Conservation (phyloP, 2,329 filamentous ascomycete species). For the Sporothrix dimorphospora region DNA sequence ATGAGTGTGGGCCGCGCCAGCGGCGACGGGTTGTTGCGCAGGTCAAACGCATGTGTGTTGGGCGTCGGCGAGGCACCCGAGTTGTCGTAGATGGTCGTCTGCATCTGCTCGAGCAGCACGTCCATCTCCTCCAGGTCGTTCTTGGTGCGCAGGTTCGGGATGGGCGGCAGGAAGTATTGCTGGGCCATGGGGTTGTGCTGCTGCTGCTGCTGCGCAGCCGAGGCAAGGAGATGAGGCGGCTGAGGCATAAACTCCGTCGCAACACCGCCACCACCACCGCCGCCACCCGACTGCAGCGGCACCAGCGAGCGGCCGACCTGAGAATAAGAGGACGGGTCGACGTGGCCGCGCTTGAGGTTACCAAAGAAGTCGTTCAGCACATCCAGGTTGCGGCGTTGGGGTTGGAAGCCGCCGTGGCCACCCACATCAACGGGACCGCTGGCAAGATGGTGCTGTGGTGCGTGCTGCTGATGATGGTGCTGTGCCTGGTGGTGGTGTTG, state of each 20-base stretch:
- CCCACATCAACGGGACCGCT: background rate
- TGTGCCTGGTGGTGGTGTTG: constrained; percentile 26
- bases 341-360: constrained; percentile 84
- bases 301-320: constrained; percentile 89
- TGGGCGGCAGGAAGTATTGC: constrained; percentile 85
- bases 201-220: constrained; percentile 44
- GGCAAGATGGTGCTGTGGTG: constrained; percentile 28
- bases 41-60: constrained; percentile 66
- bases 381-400: constrained; percentile 82
- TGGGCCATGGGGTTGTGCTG: constrained; percentile 65
- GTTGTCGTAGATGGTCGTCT: constrained; percentile 93
- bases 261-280: constrained; percentile 47
- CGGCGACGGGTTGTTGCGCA: constrained; percentile 54
- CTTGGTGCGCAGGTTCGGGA: constrained; percentile 88
- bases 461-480: constrained; percentile 18
- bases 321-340: constrained; percentile 86
- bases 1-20: constrained; percentile 37
- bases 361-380: constrained; percentile 93
- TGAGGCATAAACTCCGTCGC: constrained; percentile 60
- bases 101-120: constrained; percentile 92
- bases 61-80: constrained; percentile 80
- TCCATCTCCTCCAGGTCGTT: constrained; percentile 93
- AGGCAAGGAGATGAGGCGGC: constrained; percentile 54
- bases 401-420: constrained; percentile 56
- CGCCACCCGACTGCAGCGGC: constrained; percentile 65